phyloP scores from a whole-genome alignment of 352 stramenopile genomes.

The Globisporangium spinosum region DNA sequence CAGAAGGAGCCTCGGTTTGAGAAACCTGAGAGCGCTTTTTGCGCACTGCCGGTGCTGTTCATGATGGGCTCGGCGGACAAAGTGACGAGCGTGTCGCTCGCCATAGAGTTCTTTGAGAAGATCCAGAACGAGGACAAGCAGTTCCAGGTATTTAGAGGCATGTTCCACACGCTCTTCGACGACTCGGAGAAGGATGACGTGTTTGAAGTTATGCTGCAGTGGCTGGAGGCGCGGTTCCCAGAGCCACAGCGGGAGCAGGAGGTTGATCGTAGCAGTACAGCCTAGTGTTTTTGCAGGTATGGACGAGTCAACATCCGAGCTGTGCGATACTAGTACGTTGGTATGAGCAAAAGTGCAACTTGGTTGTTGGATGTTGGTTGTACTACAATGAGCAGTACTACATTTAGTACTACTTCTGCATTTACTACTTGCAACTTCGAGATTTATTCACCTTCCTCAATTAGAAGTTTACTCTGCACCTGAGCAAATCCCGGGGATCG shows the following conservation, averaged over 20 bases:
- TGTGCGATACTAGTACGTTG: no score
- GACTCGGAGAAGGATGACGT: constrained; percentile 51
- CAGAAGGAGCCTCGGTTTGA: constrained; percentile 27
- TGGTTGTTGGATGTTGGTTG: no score
- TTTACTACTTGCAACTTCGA: no score
- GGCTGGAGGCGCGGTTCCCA: constrained; percentile 41
- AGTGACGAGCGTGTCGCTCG: constrained; percentile 38
- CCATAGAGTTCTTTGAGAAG: constrained; percentile 35
- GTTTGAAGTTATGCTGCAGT: constrained; percentile 30
- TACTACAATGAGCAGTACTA: no score
- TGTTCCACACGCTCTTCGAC: constrained; percentile 56
- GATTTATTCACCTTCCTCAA: no score
- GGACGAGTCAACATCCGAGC: no score
- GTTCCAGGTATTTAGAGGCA: constrained; percentile 43
- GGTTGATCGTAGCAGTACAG: not conserved
- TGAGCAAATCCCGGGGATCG: no score
- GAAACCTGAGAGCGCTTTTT: constrained; percentile 24
- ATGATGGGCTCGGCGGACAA: constrained; percentile 47
- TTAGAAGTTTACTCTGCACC: no score
- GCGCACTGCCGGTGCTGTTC: constrained; percentile 21
- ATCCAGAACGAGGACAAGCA: constrained; percentile 44
- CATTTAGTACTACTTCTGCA: no score
- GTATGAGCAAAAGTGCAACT: no score
- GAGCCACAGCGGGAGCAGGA: not conserved
- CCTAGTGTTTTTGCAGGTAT: no score